phyloP scores from a whole-genome alignment of 768 basidiomycete genomes.

The Xerocomus brunneocitrinus region DNA sequence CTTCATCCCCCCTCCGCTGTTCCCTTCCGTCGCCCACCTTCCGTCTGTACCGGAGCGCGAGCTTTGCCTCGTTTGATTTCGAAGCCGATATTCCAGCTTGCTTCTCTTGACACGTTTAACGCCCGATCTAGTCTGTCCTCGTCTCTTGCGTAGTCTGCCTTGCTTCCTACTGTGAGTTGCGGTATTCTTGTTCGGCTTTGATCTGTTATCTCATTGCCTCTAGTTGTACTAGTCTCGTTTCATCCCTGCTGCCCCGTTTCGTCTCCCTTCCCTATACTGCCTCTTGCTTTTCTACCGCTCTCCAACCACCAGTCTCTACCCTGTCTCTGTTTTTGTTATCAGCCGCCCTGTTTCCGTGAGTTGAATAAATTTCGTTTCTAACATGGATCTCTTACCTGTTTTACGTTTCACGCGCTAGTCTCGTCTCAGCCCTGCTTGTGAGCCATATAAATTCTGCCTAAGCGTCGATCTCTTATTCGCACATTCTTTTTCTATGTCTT shows the following conservation, averaged over 20 bases:
- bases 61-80: too few relatives aligned
- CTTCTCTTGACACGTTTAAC: background rate
- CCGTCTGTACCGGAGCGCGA: too few relatives aligned
- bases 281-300: too few relatives aligned
- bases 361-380: background rate
- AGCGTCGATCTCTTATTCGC: background rate
- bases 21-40: too few relatives aligned
- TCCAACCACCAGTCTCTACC: too few relatives aligned
- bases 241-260: too few relatives aligned
- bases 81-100: too few relatives aligned
- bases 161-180: background rate
- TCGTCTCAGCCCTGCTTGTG: background rate
- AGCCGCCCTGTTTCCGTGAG: background rate
- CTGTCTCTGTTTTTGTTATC: background rate
- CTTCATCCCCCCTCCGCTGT: too few relatives aligned
- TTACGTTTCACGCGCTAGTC: background rate
- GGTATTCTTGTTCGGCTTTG: background rate
- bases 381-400: background rate
- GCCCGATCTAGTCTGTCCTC: too few relatives aligned
- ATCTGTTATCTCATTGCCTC: background rate
- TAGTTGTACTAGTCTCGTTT: too few relatives aligned
- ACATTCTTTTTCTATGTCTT: background rate
- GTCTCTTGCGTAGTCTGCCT: too few relatives aligned
- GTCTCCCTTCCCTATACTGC: too few relatives aligned
- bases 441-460: background rate